Evolutionary conservation across 371 early-diverging fungal genomes (phyloP).

Genomic region (Rhizomucor pusillus): DNA sequence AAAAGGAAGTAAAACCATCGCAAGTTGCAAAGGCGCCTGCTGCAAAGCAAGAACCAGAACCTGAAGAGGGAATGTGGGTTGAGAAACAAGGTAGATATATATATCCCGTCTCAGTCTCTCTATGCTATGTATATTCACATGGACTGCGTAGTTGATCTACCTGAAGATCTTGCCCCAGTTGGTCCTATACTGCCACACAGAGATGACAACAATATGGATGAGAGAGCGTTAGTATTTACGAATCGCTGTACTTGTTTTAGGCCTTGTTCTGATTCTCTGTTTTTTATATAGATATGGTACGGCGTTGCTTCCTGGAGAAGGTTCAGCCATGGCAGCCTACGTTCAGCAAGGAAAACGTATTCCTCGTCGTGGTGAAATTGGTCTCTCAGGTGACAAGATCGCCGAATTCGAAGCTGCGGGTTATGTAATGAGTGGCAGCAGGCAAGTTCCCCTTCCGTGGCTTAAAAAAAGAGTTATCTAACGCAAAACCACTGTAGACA

Average conservation of each 20-base stretch:
- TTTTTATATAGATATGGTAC: conserved; percentile 65
- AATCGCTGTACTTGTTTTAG: background rate
- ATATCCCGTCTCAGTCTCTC: background rate
- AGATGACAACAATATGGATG: conserved; percentile 52
- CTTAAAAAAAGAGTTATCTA: too few species aligned
- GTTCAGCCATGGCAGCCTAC: conserved; percentile 62
- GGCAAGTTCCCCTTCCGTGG: conserved; percentile 38
- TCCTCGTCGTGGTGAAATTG: conserved; percentile 97
- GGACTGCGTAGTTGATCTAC: conserved; percentile 39
- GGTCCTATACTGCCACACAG: conserved; percentile 59
- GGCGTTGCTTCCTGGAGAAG: conserved; percentile 57
- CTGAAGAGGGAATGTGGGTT: conserved; percentile 44
- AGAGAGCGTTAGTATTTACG: conserved; percentile 41
- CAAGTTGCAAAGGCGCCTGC: conserved; percentile 16
- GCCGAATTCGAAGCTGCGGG: conserved; percentile 83
- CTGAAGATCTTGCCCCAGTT: conserved; percentile 57
- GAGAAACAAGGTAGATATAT: conserved; percentile 52
- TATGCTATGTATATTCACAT: background rate
- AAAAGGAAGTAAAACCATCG: conserved; percentile 1
- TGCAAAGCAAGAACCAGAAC: conserved; percentile 41
- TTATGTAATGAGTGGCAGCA: conserved; percentile 94
- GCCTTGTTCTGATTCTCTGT: conserved; percentile 2
- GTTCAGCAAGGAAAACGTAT: conserved; percentile 93
- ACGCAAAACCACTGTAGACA: conserved; percentile 55
- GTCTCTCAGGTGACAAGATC: conserved; percentile 82